Base-by-base conservation (phyloP, 106 monocot genomes). In the Phalaenopsis aphrodite region DNA sequence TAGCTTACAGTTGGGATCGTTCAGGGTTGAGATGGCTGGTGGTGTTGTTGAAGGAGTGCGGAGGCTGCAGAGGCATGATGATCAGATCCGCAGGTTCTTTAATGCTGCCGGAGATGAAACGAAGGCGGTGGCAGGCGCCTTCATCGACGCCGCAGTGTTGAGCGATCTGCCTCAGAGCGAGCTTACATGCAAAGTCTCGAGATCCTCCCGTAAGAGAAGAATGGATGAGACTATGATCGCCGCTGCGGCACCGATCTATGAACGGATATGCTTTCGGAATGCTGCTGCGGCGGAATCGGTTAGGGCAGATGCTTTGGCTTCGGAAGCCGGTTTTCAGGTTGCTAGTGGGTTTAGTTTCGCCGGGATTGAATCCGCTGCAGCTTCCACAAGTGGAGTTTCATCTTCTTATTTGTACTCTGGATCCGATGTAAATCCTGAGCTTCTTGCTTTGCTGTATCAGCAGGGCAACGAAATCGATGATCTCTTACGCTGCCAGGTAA, bases 381-480 rank as follows among this genome's bases (percentile, higher is more conserved):
- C 88, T 0, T 90, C 90, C 0, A 90, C 88, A 5, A 87, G 88
- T 64, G 86, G 88, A 14, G 15, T 52, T 52, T 52, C 52, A 3
- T 52, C 52, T 52, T 82, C 88, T 4, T 58, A 83, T 1, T 15
- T 77, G 2, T 38, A 52, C 12, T 64, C 11, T 10, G 41, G 19
- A 10, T 42, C 24, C 42, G 77, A 78, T n/a, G 39, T 82, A 2
- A 37, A 82, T 0, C 55, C 79, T 5, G 87, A 82, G 12, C 56
- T 89, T 15, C 36, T 83, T 15, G 77, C 85, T 7, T 49, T 75
- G 21, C 56, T 92, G 37, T 84, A 79, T 74, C 80, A 75, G 10
- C 85, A 89, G 38, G 85, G 43, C 78, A 2, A 76, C 17, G 91
- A 92, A 72, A 72, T 92, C 46, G 89, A 92, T 56, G 78, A 83